Evolutionary conservation across 2,329 filamentous ascomycete species (phyloP).

Genomic region (Fusarium chaquense): DNA sequence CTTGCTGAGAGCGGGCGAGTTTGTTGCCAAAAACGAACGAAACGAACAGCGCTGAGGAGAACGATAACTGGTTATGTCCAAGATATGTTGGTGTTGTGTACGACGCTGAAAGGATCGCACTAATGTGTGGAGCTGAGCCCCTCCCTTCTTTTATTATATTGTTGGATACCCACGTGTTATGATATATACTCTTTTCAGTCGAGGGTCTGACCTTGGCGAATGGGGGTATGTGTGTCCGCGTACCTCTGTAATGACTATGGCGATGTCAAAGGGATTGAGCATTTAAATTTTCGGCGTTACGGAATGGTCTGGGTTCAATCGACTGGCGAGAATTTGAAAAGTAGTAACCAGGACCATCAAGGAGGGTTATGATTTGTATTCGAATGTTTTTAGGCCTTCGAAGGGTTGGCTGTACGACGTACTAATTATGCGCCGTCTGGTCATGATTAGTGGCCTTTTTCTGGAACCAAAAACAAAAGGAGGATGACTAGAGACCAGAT

Average conservation of each 20-base stretch:
- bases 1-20: conserved; percentile 68
- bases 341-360: conserved; percentile 2
- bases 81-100: neutral
- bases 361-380: neutral
- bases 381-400: neutral
- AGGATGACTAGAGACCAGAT: neutral
- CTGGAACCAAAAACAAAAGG: neutral
- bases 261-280: conserved; percentile 6
- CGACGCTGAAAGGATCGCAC: neutral
- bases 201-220: conserved; percentile 8
- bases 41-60: conserved; percentile 32
- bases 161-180: conserved; percentile 40
- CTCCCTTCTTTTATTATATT: conserved; percentile 26
- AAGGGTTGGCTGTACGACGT: neutral
- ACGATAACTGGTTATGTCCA: neutral
- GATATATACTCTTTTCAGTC: conserved; percentile 26
- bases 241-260: conserved; percentile 25
- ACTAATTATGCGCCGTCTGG: neutral
- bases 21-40: conserved; percentile 61
- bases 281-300: conserved; percentile 32
- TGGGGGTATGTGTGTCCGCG: conserved; percentile 1
- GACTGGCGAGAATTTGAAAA: conserved; percentile 12
- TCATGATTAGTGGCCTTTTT: neutral
- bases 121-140: neutral
- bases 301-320: neutral